Conservation (phyloP, 257 asterid genomes). For the Plantago elongata region DNA sequence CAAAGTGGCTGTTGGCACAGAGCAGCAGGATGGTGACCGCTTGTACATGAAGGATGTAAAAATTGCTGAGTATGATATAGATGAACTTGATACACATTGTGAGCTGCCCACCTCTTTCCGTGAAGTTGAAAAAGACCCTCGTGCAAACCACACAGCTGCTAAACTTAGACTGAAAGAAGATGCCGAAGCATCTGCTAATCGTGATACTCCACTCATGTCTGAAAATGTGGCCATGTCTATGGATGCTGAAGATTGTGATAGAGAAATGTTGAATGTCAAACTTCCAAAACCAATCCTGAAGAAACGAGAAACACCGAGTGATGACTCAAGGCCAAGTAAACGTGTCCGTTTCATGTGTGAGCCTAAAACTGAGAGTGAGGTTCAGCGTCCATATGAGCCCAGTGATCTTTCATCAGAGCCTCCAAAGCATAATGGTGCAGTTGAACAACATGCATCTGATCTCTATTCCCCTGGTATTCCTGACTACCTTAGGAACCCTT, state of each 20-base stretch:
- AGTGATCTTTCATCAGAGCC: background rate
- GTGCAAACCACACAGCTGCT: constrained; percentile 84
- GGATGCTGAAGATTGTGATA: constrained; percentile 18
- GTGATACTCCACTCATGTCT: constrained; percentile 35
- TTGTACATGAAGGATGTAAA: constrained; percentile 46
- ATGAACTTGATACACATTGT: constrained; percentile 24
- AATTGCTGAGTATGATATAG: constrained; percentile 41
- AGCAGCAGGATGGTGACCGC: constrained; percentile 41
- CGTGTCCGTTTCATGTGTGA: constrained; percentile 55
- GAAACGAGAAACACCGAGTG: constrained; percentile 33
- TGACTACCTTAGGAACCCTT: constrained; percentile 69
- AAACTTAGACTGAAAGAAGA: constrained; percentile 76
- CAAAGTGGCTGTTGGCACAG: constrained; percentile 65
- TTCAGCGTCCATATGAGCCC: no score
- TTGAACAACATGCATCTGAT: constrained; percentile 24
- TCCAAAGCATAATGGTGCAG: background rate
- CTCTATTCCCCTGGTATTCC: constrained; percentile 39
- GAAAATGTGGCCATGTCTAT: constrained; percentile 20
- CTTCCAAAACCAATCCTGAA: constrained; percentile 59
- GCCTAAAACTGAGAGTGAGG: constrained; percentile 20
- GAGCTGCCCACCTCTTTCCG: constrained; percentile 53
- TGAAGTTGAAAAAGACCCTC: constrained; percentile 53
- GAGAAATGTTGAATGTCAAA: constrained; percentile 19
- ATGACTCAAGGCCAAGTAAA: constrained; percentile 41
- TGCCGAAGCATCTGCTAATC: constrained; percentile 57